phyloP scores from a whole-genome alignment of 73 alveolate species.

The Paramecium bursaria region DNA sequence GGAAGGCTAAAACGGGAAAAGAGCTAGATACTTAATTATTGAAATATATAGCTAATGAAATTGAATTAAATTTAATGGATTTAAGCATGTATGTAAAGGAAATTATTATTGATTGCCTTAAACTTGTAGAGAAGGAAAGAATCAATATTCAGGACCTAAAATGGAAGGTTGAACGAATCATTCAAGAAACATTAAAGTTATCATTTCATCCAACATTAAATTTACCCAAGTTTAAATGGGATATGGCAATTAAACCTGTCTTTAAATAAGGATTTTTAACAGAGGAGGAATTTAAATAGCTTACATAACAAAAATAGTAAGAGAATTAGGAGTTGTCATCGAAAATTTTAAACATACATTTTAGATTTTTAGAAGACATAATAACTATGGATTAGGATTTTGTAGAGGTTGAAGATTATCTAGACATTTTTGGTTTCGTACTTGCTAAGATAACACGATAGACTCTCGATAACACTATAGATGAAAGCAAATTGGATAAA shows the following conservation, averaged over 20 bases:
- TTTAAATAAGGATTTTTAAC: background rate
- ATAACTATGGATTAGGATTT: background rate
- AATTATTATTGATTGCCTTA: slow-evolving; percentile 21
- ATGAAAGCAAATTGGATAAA: too few relatives aligned
- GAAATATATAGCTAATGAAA: slow-evolving; percentile 37
- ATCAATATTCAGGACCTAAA: too few relatives aligned
- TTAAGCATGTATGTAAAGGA: slow-evolving; percentile 17
- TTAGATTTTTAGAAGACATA: background rate
- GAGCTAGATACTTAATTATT: slow-evolving; percentile 25
- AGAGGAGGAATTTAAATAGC: background rate
- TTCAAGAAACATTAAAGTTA: background rate
- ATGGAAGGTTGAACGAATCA: background rate
- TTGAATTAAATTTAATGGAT: background rate
- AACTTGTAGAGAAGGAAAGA: slow-evolving; percentile 27
- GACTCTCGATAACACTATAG: background rate
- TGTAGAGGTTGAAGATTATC: background rate
- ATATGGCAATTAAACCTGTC: background rate
- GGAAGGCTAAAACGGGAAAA: slow-evolving; percentile 50
- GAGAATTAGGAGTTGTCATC: background rate
- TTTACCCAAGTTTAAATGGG: background rate
- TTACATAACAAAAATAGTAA: too few relatives aligned
- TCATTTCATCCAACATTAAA: background rate
- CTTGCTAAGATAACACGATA: background rate
- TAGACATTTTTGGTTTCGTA: background rate
- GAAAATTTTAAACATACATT: background rate